Evolutionary conservation across 192 early-diverging fungal genomes (phyloP).

Genomic region (Powellomyces hirtus): DNA sequence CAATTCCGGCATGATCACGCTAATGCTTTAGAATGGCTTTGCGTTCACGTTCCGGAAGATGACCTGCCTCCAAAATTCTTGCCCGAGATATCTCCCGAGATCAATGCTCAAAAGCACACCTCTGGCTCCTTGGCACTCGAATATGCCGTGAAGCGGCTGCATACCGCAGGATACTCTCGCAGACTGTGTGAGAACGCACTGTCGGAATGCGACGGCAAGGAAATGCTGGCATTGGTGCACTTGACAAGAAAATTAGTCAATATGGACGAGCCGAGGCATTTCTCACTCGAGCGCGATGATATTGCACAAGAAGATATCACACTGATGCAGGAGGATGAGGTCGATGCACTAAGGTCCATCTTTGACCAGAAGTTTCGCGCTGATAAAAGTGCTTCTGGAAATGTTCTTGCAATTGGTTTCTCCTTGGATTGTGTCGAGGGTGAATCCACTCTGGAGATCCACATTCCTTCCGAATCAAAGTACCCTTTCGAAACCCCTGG

Average conservation of each 20-base stretch:
- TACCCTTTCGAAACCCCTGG: conserved; percentile 71
- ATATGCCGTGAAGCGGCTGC: conserved; percentile 61
- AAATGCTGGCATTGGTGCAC: conserved; percentile 51
- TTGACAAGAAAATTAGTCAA: conserved; percentile 50
- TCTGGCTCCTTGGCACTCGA: conserved; percentile 53
- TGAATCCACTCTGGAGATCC: conserved; percentile 52
- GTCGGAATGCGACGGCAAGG: conserved; percentile 40
- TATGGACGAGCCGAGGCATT: conserved; percentile 37
- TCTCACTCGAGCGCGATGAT: conserved; percentile 37
- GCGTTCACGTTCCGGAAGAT: conserved; percentile 88
- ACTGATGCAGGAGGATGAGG: conserved; percentile 67
- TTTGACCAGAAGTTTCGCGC: conserved; percentile 45
- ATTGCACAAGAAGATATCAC: conserved; percentile 38
- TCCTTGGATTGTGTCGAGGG: neutral
- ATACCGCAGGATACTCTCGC: conserved; percentile 56
- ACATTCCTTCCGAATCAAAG: conserved; percentile 50
- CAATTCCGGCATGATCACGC: conserved; percentile 47
- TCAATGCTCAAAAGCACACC: conserved; percentile 53
- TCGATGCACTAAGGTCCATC: conserved; percentile 65
- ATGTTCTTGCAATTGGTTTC: neutral
- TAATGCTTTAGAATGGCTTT: conserved; percentile 79
- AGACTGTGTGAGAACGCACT: conserved; percentile 48
- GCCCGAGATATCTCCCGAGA: conserved; percentile 50
- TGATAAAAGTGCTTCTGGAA: conserved; percentile 34
- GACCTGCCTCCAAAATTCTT: conserved; percentile 59